Base-by-base conservation (phyloP, 2,329 filamentous ascomycete species). In the Cercospora zeae-maydis region DNA sequence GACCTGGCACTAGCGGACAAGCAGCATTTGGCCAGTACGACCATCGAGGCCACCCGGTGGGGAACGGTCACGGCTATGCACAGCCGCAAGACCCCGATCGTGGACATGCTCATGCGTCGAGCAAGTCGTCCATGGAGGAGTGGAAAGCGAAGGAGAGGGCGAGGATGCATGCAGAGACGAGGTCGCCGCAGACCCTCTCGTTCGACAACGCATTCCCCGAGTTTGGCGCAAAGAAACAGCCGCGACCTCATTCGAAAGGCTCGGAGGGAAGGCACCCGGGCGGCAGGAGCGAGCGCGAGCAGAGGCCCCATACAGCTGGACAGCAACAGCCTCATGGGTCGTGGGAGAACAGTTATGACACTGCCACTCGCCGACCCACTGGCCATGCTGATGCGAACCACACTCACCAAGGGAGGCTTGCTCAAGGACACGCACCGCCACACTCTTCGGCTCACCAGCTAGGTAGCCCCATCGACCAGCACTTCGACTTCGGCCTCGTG, bases 121-220 rank as follows among this genome's bases (percentile, higher is more conserved):
- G 67, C 55, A 73, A 71, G 61, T 56, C 60, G 34, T 70, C 70
- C 16, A 74, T 75, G 71, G 72, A 71, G 16, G 73, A 74, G 24
- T 74, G 73, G 73, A 75, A 75, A 51, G 71, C 71, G 16, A 63
- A 66, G 39, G 73, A 74, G 61, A 71, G 67, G 58, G 73, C 69
- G 5, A 71, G 65, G 55, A 68, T 74, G 59, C 68, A 75, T 52
- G 66, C 70, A 11, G 68, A 71, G 19, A 61, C 67, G 6, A 57
- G 58, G 16, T 71, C 70, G 8, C 74, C 74, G 1, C 69, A 72
- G 24, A 64, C 67, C 1, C 34, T 75, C 24, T 65, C 73, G 8
- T 73, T 73, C 56, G 80, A 83, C 69, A 83, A 79, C 64, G 79
- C 80, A 0, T 83, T 83, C 59, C 80, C 80, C 6, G 73, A 75